Evolutionary conservation across 192 early-diverging fungal species (phyloP), one percentile per base, ranked within the genome.

Genomic region (Coemansia asiatica): DNA sequence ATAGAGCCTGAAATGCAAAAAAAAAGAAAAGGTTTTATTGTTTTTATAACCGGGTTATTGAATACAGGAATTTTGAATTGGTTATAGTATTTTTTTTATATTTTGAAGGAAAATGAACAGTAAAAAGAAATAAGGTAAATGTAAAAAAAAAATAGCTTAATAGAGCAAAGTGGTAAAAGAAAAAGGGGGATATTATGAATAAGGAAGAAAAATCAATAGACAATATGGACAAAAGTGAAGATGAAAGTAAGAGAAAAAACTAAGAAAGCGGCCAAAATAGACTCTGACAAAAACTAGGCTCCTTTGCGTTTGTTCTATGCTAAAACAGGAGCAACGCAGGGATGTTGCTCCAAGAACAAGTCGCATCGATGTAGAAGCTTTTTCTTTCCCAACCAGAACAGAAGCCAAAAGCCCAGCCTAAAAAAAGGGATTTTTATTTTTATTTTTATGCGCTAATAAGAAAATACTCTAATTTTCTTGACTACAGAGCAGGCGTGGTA

Each of bases 21-120:
- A n/a, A 44, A 18, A 60, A 36, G 31, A 13, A 59, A 38, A 23
- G 29, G 23, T 48, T 50, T 38, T 60, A 40, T 62, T 35, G 55
- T 33, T 56, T 21, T 51, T 51, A 23, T 51, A 16, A 23, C 7
- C 23, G 7, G 55, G 50, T 22, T 22, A 53, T 23, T 22, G 50
- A 53, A 53, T n/a, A n/a, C 15, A 44, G 12, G 40, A 44, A 44
- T 13, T 44, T 44, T 12, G 40, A 13, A 13, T 13, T 3, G 40
- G 15, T 16, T 13, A 44, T 16, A 12, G 6, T 19, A 13, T 12
- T 53, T 53, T 53, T 53, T 53, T 23, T 7, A 26, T 26, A 53
- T 23, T 13, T 53, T 53, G 50, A 22, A 2, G 6, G 29, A 18
- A 27, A 31, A 56, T 29, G 28, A 28, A 56, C 25, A 56, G 21